Evolutionary conservation across 192 early-diverging fungal genomes (phyloP).

Genomic region (Backusella mclennaniae): DNA sequence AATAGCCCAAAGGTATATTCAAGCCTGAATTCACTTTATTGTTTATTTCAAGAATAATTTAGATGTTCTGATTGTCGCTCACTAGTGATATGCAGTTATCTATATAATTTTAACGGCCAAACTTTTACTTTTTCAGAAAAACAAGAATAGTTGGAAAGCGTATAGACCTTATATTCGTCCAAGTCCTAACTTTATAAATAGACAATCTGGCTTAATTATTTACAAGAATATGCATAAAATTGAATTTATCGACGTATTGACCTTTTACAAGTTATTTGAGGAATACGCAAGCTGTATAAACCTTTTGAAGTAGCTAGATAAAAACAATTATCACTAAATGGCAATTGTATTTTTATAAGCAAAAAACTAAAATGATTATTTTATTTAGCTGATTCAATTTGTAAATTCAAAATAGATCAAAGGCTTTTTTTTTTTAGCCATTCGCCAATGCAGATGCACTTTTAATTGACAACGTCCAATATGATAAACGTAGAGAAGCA

Average conservation of each 20-base stretch:
- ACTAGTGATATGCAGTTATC: background rate
- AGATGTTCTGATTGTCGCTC: background rate
- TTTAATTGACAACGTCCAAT: background rate
- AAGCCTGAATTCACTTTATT: too few relatives aligned
- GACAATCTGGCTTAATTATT: background rate
- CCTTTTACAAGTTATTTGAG: background rate
- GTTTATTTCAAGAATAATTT: background rate
- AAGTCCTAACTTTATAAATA: background rate
- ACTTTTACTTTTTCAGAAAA: background rate
- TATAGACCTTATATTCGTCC: background rate
- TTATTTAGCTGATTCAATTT: background rate
- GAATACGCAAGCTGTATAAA: background rate
- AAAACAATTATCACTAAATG: background rate
- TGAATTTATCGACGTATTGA: background rate
- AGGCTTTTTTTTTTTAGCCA: background rate
- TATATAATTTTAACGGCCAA: background rate
- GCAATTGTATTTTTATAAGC: background rate
- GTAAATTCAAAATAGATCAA: background rate
- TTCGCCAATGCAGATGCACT: background rate
- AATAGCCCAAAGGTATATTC: too few relatives aligned
- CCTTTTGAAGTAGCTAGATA: background rate
- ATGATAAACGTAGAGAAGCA: background rate
- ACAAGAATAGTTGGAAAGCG: background rate
- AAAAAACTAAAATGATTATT: background rate
- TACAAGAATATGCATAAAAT: background rate